A percentile compares a stretch with the other conserved stretches of the same genome.
phyloP scores from a whole-genome alignment of 805 yeast species.

The Torulaspora quercuum region DNA sequence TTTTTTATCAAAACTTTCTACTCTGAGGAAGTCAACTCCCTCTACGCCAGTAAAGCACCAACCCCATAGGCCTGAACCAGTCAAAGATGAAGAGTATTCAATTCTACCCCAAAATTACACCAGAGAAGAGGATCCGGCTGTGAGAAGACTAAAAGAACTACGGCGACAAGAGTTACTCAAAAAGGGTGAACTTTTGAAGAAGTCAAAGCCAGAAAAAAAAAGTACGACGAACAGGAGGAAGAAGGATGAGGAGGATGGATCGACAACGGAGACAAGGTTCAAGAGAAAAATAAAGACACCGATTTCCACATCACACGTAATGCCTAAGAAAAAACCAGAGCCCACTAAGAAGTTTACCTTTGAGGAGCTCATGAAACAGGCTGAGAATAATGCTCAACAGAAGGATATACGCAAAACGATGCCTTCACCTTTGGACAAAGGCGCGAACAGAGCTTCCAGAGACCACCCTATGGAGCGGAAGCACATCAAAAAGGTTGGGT shows the following conservation, averaged over 20 bases:
- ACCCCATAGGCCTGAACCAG: slow-evolving; percentile 4
- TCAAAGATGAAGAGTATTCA: slow-evolving; percentile 15
- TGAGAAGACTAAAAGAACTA: slow-evolving; percentile 62
- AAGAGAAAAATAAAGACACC: slow-evolving; percentile 20
- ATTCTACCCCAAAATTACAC: slow-evolving; percentile 32
- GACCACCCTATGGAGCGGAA: slow-evolving; percentile 4
- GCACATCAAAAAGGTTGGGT: slow-evolving; percentile 18
- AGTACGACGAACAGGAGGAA: slow-evolving; percentile 12
- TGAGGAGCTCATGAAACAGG: slow-evolving; percentile 56
- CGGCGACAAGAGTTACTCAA: slow-evolving; percentile 53
- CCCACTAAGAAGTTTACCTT: slow-evolving; percentile 47
- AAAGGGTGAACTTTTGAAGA: slow-evolving; percentile 38
- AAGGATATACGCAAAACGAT: slow-evolving; percentile 10
- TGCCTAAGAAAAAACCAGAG: slow-evolving; percentile 14
- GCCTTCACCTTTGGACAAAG: slow-evolving; percentile 7
- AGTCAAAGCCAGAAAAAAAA: slow-evolving; percentile 18
- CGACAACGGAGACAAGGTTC: slow-evolving; percentile 22
- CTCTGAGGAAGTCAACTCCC: slow-evolving; percentile 24
- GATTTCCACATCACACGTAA: background rate
- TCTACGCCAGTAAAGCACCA: slow-evolving; percentile 6
- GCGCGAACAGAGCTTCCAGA: background rate
- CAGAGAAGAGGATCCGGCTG: slow-evolving; percentile 61
- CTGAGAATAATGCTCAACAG: slow-evolving; percentile 39
- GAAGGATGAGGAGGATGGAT: slow-evolving; percentile 16
- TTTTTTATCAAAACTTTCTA: slow-evolving; percentile 32